A percentile compares a stretch with the other conserved stretches of the same genome.
Conservation (phyloP, 2,329 filamentous ascomycete species). For the Cercospora canescens region DNA sequence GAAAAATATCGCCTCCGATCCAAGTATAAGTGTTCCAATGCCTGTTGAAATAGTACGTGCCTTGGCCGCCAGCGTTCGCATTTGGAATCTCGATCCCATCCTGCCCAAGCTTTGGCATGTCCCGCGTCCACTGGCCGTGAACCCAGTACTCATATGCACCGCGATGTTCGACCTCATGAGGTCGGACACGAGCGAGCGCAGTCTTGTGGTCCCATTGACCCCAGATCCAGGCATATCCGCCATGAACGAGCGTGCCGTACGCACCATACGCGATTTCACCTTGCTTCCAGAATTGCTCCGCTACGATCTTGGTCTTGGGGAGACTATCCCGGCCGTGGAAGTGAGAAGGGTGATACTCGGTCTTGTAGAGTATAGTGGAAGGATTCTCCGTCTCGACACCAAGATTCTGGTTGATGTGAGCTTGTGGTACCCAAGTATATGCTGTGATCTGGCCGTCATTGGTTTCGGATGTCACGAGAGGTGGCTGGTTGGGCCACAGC, state of each 20-base stretch:
- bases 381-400: conserved; percentile 14
- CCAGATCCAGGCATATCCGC: conserved; percentile 19
- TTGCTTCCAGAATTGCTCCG: conserved; percentile 20
- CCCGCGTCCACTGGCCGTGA: conserved; percentile 15
- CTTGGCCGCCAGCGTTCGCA: conserved; percentile 27
- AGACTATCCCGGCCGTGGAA: conserved; percentile 15
- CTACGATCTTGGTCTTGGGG: conserved; percentile 16
- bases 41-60: conserved; percentile 30
- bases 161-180: conserved; percentile 14
- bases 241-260: conserved; percentile 16
- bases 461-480: conserved; percentile 16
- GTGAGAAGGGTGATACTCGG: conserved; percentile 12
- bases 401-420: conserved; percentile 18
- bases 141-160: conserved; percentile 20
- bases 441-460: conserved; percentile 15
- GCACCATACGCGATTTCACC: conserved; percentile 18
- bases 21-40: conserved; percentile 30
- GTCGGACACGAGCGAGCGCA: conserved; percentile 16
- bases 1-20: conserved; percentile 29
- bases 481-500: conserved; percentile 20
- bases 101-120: conserved; percentile 7
- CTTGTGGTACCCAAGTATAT: conserved; percentile 21
- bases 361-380: conserved; percentile 18
- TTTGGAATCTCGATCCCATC: conserved; percentile 21
- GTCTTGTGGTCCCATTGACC: conserved; percentile 17